Percentiles rank a stretch among this genome's conserved stretches.
Evolutionary conservation across 129 eudicot species (phyloP).

Genomic region (Arctium minus): DNA sequence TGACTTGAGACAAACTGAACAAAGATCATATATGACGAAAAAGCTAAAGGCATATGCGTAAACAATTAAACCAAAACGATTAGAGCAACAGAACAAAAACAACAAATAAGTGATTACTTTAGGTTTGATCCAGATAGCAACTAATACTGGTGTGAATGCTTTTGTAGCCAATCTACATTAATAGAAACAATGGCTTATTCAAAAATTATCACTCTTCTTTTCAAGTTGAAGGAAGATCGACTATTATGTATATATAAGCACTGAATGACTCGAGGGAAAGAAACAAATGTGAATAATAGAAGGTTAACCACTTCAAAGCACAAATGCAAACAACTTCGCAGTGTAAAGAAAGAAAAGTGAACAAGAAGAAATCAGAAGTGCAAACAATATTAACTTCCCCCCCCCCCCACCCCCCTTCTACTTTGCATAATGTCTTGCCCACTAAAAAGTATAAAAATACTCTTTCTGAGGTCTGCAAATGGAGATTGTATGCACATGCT

Average conservation of each 20-base stretch:
- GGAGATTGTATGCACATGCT: neutral
- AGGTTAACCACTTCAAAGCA: neutral
- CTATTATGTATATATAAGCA: neutral
- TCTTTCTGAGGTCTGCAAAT: neutral
- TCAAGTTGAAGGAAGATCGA: neutral
- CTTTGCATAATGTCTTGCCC: neutral
- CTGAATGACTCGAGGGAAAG: slow-evolving; percentile 1
- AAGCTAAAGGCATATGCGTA: neutral
- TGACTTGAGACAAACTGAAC: neutral
- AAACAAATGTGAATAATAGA: neutral
- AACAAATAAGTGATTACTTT: neutral
- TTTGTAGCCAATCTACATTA: neutral
- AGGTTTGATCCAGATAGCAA: neutral
- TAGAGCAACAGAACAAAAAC: neutral
- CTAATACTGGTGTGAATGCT: neutral
- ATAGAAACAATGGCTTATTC: neutral
- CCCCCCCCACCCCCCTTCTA: neutral
- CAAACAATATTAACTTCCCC: neutral
- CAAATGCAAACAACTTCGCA: neutral
- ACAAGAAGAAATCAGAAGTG: neutral
- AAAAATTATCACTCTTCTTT: neutral
- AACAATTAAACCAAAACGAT: neutral
- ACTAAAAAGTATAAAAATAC: neutral
- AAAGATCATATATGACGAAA: neutral
- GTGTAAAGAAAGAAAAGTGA: neutral